These are phyloP conservation scores for Capsicum baccatum DNA, from an alignment of 257 asterid species.

Conservation along the genomic window DNA sequence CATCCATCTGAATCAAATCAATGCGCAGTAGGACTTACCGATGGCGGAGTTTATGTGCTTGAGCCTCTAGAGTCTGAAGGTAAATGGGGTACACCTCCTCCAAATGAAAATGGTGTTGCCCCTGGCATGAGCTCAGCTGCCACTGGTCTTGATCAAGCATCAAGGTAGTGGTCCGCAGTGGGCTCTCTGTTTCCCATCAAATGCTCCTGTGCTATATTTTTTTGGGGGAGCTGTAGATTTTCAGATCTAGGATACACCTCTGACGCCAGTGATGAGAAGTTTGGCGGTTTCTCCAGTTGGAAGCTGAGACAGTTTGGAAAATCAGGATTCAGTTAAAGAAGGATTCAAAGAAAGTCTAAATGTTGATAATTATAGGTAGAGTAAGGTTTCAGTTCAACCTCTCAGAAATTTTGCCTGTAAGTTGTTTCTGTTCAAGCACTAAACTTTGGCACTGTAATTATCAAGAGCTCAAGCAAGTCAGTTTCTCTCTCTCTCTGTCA, in stretches of 20 bases:
- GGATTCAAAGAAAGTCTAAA: slow-evolving; percentile 21
- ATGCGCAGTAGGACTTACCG: slow-evolving; percentile 67
- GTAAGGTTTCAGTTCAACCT: slow-evolving; percentile 1
- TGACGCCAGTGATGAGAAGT: slow-evolving; percentile 8
- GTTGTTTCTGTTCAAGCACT: slow-evolving; percentile 13
- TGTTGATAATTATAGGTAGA: slow-evolving; percentile 27
- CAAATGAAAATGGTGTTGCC: slow-evolving; percentile 50
- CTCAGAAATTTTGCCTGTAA: slow-evolving; percentile 28
- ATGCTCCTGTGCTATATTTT: slow-evolving; percentile 14
- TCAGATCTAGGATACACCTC: slow-evolving; percentile 26
- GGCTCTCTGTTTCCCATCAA: neutral
- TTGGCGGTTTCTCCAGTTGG: slow-evolving; percentile 15
- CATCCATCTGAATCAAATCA: slow-evolving; percentile 68
- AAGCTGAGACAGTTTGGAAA: neutral
- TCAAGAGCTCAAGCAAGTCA: slow-evolving; percentile 1
- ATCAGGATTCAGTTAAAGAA: slow-evolving; percentile 14
- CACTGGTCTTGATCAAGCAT: slow-evolving; percentile 43
- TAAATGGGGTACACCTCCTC: slow-evolving; percentile 57
- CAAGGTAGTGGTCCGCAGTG: slow-evolving; percentile 23
- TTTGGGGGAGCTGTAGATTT: slow-evolving; percentile 16
- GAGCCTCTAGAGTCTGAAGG: slow-evolving; percentile 67
- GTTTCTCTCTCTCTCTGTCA: neutral
- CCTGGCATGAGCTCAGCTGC: slow-evolving; percentile 36
- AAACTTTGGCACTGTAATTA: slow-evolving; percentile 27
- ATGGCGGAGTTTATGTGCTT: slow-evolving; percentile 68